These are phyloP conservation scores for Aegilops sharonensis DNA, from an alignment of 176 grass and related monocot genomes.

Conservation along the genomic window DNA sequence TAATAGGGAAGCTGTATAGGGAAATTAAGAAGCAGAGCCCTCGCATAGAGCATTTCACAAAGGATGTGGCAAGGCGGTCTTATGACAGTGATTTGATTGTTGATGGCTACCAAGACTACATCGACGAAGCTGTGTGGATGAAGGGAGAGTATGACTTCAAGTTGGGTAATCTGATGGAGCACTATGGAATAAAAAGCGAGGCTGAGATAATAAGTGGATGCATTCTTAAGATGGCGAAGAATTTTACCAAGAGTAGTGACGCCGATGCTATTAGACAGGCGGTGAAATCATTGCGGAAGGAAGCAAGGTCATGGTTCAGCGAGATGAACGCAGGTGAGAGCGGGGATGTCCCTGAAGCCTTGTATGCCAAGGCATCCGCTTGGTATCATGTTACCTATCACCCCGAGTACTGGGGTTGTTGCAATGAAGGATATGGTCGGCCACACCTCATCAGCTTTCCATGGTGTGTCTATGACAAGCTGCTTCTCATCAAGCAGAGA, in stretches of 20 bases:
- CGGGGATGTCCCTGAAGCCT: conserved; percentile 33
- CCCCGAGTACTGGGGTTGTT: conserved; percentile 45
- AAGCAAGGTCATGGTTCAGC: conserved; percentile 75
- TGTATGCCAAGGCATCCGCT: conserved; percentile 75
- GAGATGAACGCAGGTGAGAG: conserved; percentile 28
- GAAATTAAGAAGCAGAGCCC: conserved; percentile 69
- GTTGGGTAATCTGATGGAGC: conserved; percentile 83
- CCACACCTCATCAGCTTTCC: conserved; percentile 86
- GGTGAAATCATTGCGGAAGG: conserved; percentile 71
- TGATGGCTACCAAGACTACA: conserved; percentile 60
- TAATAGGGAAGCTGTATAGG: conserved; percentile 79
- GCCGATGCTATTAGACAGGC: conserved; percentile 74
- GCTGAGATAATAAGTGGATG: conserved; percentile 82
- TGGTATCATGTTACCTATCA: conserved; percentile 96
- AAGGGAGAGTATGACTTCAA: conserved; percentile 94
- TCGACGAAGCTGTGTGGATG: conserved; percentile 50
- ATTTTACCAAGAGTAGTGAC: conserved; percentile 69
- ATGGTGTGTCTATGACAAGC: conserved; percentile 75
- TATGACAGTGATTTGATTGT: conserved; percentile 84
- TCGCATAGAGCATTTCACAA: conserved; percentile 55
- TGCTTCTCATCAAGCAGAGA: conserved; percentile 61
- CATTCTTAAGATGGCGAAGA: conserved; percentile 78
- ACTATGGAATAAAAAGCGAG: conserved; percentile 91
- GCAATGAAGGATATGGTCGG: conserved; percentile 50
- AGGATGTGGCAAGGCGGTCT: conserved; percentile 51